phyloP scores from a whole-genome alignment of 129 eudicot species.

The Flaveria ramosissima region DNA sequence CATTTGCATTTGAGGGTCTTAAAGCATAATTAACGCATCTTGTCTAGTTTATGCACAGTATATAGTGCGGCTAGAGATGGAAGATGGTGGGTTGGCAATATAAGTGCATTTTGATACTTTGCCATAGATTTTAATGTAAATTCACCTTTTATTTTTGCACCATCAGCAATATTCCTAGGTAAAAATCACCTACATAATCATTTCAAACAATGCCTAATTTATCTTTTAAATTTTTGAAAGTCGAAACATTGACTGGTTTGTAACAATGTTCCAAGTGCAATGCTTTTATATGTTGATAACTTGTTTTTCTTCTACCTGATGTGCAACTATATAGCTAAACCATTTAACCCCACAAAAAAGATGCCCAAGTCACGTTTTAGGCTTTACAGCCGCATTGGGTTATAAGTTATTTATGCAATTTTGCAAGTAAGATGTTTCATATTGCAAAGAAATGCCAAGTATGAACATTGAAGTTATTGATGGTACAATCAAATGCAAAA shows the following conservation, averaged over 20 bases:
- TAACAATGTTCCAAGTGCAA: constrained; percentile 7
- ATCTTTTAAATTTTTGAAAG: background rate
- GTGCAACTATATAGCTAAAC: constrained; percentile 7
- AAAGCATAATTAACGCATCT: background rate
- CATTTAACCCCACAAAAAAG: constrained; percentile 3
- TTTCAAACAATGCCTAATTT: background rate
- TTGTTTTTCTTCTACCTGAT: background rate
- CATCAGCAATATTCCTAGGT: background rate
- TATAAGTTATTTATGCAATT: background rate
- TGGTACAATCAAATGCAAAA: constrained; percentile 8
- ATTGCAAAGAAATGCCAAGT: constrained; percentile 3
- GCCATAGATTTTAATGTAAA: background rate
- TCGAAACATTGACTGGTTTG: background rate
- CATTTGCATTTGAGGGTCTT: background rate
- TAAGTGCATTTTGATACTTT: background rate
- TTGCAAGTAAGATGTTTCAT: background rate
- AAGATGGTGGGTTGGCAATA: background rate
- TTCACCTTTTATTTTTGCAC: background rate
- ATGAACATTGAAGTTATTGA: background rate
- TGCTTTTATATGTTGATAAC: constrained; percentile 7
- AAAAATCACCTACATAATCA: background rate
- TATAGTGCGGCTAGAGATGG: background rate
- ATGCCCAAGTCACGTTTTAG: background rate
- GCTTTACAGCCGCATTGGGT: background rate
- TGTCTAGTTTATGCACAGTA: background rate